phyloP scores from a whole-genome alignment of 2,329 filamentous ascomycete genomes.

The Pseudogymnoascus sp. region DNA sequence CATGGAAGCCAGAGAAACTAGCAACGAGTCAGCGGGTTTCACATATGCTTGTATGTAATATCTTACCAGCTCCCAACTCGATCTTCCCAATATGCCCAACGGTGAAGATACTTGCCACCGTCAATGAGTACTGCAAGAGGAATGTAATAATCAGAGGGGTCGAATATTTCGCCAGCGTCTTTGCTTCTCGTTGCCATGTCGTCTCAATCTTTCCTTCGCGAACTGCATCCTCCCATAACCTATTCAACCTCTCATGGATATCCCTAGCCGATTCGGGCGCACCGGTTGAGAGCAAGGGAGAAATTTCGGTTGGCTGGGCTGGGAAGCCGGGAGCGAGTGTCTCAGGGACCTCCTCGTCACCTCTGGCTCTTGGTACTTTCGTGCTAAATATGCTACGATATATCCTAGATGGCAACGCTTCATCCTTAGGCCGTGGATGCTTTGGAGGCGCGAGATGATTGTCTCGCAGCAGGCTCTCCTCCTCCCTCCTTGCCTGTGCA shows the following conservation, averaged over 20 bases:
- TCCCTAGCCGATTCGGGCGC: slow-evolving; percentile 35
- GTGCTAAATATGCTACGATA: slow-evolving; percentile 45
- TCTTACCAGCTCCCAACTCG: slow-evolving; percentile 46
- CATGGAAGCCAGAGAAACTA: slow-evolving; percentile 62
- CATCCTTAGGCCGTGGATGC: slow-evolving; percentile 32
- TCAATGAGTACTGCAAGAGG: slow-evolving; percentile 73
- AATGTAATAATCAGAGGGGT: slow-evolving; percentile 65
- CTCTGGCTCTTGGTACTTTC: slow-evolving; percentile 33
- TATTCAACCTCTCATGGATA: slow-evolving; percentile 50
- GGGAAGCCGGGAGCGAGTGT: slow-evolving; percentile 14
- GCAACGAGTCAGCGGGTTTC: not conserved
- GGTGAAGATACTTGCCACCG: slow-evolving; percentile 71
- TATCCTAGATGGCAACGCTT: slow-evolving; percentile 29
- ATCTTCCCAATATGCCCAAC: slow-evolving; percentile 67
- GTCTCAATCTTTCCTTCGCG: slow-evolving; percentile 73
- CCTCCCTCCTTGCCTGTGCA: slow-evolving; percentile 47
- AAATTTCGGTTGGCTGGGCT: slow-evolving; percentile 31
- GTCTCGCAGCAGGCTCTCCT: slow-evolving; percentile 53
- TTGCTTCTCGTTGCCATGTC: slow-evolving; percentile 83
- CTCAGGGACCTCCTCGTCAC: slow-evolving; percentile 24
- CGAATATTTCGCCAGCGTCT: slow-evolving; percentile 67
- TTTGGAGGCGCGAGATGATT: slow-evolving; percentile 59
- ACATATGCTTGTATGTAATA: not conserved
- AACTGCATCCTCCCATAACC: slow-evolving; percentile 81
- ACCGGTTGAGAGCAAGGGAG: slow-evolving; percentile 32